Base-by-base conservation (phyloP, 75 land plant genomes). In the Chamaecyparis obtusa region DNA sequence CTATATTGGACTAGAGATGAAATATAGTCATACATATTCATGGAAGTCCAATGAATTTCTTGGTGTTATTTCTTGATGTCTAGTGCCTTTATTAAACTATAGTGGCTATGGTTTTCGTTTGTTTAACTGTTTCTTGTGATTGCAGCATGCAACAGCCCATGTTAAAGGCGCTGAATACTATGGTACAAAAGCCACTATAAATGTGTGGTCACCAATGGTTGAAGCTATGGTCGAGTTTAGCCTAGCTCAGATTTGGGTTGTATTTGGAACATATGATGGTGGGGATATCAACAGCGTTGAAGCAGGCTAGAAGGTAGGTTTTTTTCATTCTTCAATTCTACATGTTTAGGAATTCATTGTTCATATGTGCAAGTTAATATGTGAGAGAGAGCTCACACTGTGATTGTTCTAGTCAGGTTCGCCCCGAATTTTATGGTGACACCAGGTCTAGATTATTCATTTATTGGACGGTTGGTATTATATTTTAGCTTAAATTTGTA, bases 221-320 rank as follows among this genome's bases (percentile, higher is more conserved):
- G 90, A 94, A 79, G 90, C 88, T 85, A 90, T 87, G 48, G 95
- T 93, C 86, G 99, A 98, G 90, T 98, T 98, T 85, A 98, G 99
- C 85, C 91, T 98, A 7, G 96, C 99, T 0, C 99, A 98, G 91
- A 90, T 98, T 49, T 98, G 99, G 99, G 83, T 98, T 51, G 92
- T 96, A 3, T 96, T 96, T 3, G 99, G 99, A 27, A 93, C 97
- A 49, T 96, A 95, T 89, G 93, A 92, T 83, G 96, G 95, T 84
- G 86, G 92, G 10, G 99, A 98, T 91, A 94, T 98, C 87, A 98
- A 98, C 86, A 98, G 96, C 97, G 95, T 97, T 44, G 99, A 97
- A 91, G 99, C 97, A 57, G 99, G 99, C 32, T 98, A 99, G 99
- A 99, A 98, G 93, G 99, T 98, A 91, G 24, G 55, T 64, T 27